phyloP scores from a whole-genome alignment of 2,329 filamentous ascomycete genomes.

The Cadophora sp. region DNA sequence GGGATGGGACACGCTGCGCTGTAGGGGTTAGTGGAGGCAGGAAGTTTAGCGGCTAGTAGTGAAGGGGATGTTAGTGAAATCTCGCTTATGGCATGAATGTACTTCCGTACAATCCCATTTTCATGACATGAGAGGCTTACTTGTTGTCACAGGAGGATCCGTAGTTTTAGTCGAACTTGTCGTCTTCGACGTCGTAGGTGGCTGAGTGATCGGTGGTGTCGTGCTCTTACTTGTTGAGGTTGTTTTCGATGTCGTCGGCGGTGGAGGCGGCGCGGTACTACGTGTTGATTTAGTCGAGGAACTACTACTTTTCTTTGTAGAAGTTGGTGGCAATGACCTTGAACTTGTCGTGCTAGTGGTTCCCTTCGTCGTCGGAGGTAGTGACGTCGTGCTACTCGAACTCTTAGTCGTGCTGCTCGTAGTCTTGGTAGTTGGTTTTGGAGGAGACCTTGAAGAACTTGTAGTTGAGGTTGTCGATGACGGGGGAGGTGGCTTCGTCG shows the following conservation, averaged over 20 bases:
- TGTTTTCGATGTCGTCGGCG: background rate
- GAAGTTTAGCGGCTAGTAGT: background rate
- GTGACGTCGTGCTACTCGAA: slow-evolving; percentile 2
- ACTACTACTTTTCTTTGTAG: slow-evolving; percentile 1
- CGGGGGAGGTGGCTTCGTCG: background rate
- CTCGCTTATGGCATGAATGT: no score
- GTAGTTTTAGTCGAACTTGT: background rate
- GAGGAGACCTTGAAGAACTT: slow-evolving; percentile 10
- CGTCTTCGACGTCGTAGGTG: background rate
- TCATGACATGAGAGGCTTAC: background rate
- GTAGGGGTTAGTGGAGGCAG: slow-evolving; percentile 11
- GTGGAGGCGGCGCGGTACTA: background rate
- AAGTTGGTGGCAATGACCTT: slow-evolving; percentile 4
- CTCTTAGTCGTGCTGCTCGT: slow-evolving; percentile 1
- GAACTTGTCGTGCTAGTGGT: slow-evolving; percentile 1
- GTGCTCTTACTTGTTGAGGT: background rate
- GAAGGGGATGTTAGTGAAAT: background rate
- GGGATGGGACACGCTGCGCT: slow-evolving; percentile 11
- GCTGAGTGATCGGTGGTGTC: background rate
- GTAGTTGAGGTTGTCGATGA: background rate
- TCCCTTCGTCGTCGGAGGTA: background rate
- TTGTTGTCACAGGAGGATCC: background rate
- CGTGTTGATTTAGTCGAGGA: slow-evolving; percentile 11
- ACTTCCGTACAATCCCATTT: no score
- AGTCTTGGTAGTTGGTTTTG: background rate